Percentiles rank a stretch among this genome's conserved stretches.
These are phyloP conservation scores for Podospora australis DNA, from an alignment of 495 filamentous ascomycete species.

Conservation along the genomic window DNA sequence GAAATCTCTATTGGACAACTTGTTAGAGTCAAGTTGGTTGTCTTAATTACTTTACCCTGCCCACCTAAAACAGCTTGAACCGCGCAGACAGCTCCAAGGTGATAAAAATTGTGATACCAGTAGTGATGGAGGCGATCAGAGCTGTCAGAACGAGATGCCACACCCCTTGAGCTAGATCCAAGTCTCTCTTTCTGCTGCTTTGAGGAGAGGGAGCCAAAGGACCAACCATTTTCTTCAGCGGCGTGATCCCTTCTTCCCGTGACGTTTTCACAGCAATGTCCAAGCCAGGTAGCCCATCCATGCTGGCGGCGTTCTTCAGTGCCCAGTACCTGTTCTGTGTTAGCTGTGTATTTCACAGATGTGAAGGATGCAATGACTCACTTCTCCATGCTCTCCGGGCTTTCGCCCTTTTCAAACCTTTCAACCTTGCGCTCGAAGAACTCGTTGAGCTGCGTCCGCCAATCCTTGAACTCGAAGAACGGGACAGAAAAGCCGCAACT, in stretches of 20 bases:
- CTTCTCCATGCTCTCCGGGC: constrained; percentile 46
- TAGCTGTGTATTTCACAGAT: background rate
- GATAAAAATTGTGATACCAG: too few species aligned
- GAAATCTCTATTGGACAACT: too few species aligned
- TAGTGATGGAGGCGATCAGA: background rate
- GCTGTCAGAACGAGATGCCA: background rate
- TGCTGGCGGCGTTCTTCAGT: constrained; percentile 45
- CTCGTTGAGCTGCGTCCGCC: constrained; percentile 42
- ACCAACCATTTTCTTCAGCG: constrained; percentile 48
- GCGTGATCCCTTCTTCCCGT: constrained; percentile 36
- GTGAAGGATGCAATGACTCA: constrained; percentile 13
- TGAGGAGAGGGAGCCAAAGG: constrained; percentile 23
- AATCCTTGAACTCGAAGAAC: constrained; percentile 44
- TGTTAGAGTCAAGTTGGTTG: too few species aligned
- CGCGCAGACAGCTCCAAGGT: too few species aligned
- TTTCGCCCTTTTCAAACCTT: constrained; percentile 34
- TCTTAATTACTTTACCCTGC: too few species aligned
- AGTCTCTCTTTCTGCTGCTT: background rate
- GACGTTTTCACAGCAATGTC: constrained; percentile 33
- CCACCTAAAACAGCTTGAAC: too few species aligned
- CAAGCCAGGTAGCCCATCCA: constrained; percentile 51
- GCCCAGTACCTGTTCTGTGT: constrained; percentile 46
- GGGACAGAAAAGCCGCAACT: constrained; percentile 51
- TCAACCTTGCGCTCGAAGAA: constrained; percentile 39
- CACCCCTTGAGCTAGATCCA: background rate